These are phyloP conservation scores for Galerina sulciceps DNA, from an alignment of 768 basidiomycete species.

Conservation along the genomic window DNA sequence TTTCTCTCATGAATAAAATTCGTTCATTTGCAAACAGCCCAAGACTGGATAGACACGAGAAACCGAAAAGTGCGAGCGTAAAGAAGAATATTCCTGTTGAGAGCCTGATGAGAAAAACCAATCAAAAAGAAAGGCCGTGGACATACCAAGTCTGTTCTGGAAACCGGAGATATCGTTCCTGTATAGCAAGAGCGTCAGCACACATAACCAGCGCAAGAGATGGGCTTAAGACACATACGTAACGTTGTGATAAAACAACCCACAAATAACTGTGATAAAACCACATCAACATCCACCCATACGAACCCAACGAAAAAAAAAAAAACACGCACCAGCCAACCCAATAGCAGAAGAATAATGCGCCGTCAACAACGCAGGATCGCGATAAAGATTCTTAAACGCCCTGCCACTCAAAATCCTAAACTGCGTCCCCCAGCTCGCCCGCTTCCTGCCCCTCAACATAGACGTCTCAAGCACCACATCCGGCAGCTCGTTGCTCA, in stretches of 20 bases:
- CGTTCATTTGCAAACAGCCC: constrained; percentile 95
- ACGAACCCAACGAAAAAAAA: constrained; percentile 3
- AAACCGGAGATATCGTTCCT: constrained; percentile 95
- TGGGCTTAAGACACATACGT: constrained; percentile 50
- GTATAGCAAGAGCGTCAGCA: background rate
- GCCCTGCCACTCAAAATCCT: constrained; percentile 92
- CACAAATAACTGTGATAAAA: constrained; percentile 72
- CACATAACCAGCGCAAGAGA: background rate
- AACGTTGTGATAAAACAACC: constrained; percentile 90
- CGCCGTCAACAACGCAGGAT: constrained; percentile 87
- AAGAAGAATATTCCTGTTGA: constrained; percentile 91
- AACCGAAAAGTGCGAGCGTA: constrained; percentile 93
- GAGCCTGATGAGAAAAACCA: background rate
- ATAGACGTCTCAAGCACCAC: constrained; percentile 69
- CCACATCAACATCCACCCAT: constrained; percentile 2
- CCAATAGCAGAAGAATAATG: constrained; percentile 88
- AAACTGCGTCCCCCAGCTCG: constrained; percentile 90
- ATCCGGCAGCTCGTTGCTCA: constrained; percentile 59
- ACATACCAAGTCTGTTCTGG: constrained; percentile 85
- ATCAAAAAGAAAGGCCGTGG: background rate
- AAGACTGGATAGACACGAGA: constrained; percentile 93
- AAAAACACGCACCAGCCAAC: constrained; percentile 70
- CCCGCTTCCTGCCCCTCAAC: constrained; percentile 76
- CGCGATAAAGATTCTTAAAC: constrained; percentile 97
- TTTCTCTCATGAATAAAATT: constrained; percentile 97